Conservation (phyloP, 164 flowering plant species). For the Piper betle region DNA sequence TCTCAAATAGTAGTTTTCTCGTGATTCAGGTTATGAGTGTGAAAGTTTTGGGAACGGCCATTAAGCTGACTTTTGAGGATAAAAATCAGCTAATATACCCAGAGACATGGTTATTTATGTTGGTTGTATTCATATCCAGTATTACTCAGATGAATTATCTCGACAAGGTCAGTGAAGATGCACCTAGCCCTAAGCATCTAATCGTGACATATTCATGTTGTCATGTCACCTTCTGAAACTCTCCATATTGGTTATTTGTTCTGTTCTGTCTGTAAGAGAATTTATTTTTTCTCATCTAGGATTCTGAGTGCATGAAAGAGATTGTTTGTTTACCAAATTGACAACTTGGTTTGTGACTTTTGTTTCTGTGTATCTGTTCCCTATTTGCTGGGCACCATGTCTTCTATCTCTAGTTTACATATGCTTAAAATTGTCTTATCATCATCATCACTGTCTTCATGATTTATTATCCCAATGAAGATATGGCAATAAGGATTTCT, state of each 20-base stretch:
- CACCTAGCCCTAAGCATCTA: not conserved
- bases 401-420: too few species aligned
- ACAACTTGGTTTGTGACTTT: too few species aligned
- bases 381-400: too few species aligned
- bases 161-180: conserved; percentile 37
- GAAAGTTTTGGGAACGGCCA: conserved; percentile 78
- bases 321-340: not conserved
- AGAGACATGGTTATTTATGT: conserved; percentile 67
- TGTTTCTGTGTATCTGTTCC: too few species aligned
- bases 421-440: too few species aligned
- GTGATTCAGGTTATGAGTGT: conserved; percentile 64
- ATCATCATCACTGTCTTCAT: too few species aligned
- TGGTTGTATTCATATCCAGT: conserved; percentile 54
- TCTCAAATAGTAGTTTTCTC: not conserved
- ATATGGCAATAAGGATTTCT: too few species aligned
- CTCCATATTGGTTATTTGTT: not conserved
- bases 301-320: not conserved
- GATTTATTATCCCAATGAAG: too few species aligned
- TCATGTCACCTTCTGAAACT: not conserved
- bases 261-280: not conserved
- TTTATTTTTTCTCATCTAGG: not conserved
- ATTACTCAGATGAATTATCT: conserved; percentile 66
- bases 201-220: not conserved
- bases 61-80: conserved; percentile 69
- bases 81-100: conserved; percentile 59